These are phyloP conservation scores for Cryptococcus amylolentus DNA, from an alignment of 1,284 basidiomycete species.

Conservation along the genomic window DNA sequence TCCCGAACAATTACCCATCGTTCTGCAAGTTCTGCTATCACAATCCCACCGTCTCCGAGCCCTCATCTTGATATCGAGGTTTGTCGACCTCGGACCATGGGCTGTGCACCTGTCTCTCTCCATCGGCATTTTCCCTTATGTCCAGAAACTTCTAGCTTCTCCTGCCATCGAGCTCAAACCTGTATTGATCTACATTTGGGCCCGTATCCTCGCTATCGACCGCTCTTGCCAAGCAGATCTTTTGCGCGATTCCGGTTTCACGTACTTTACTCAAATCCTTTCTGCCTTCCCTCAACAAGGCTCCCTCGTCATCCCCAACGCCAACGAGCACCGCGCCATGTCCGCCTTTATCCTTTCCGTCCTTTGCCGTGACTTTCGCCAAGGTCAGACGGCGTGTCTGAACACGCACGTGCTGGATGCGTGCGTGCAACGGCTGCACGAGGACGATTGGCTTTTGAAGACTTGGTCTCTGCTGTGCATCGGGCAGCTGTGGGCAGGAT, in stretches of 20 bases:
- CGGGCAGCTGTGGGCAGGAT: conserved; percentile 88
- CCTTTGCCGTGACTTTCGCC: conserved; percentile 80
- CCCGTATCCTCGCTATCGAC: conserved; percentile 92
- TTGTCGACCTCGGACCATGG: conserved; percentile 97
- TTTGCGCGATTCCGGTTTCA: conserved; percentile 77
- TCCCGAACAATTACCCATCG: conserved; percentile 94
- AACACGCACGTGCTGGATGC: conserved; percentile 82
- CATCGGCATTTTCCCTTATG: conserved; percentile 99
- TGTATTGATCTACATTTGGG: conserved; percentile 99
- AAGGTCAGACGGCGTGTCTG: conserved; percentile 83
- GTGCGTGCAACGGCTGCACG: conserved; percentile 75
- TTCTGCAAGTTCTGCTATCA: conserved; percentile 92
- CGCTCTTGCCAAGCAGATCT: conserved; percentile 87
- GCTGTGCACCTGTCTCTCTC: conserved; percentile 93
- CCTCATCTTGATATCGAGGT: conserved; percentile 92
- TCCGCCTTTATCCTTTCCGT: conserved; percentile 96
- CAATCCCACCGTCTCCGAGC: conserved; percentile 94
- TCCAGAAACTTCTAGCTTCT: conserved; percentile 91
- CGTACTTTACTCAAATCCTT: conserved; percentile 81
- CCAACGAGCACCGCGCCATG: conserved; percentile 97
- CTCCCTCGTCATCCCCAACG: conserved; percentile 71
- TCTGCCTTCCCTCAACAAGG: conserved; percentile 50
- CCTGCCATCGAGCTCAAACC: conserved; percentile 92
- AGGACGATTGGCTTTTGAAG: conserved; percentile 85
- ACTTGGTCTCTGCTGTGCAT: conserved; percentile 95